A percentile compares a stretch with the other conserved stretches of the same genome.
These are phyloP conservation scores for Stereocaulon alpinum DNA, from an alignment of 495 filamentous ascomycete species.

Conservation along the genomic window DNA sequence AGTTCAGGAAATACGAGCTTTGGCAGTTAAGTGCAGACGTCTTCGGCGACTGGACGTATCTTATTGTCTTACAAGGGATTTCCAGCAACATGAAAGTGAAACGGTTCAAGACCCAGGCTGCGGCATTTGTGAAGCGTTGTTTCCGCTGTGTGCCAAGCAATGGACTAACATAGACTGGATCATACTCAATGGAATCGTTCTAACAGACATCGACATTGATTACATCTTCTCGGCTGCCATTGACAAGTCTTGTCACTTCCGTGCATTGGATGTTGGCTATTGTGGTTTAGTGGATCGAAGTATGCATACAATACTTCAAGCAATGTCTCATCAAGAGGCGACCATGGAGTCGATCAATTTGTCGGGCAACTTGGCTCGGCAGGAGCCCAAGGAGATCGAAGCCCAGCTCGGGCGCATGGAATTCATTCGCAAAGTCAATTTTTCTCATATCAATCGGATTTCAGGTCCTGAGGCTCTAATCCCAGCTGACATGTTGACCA, in stretches of 20 bases:
- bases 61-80: conserved; percentile 33
- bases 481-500: conserved; percentile 52
- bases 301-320: conserved; percentile 21
- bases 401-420: conserved; percentile 55
- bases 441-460: conserved; percentile 56
- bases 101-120: conserved; percentile 55
- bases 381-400: conserved; percentile 54
- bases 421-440: conserved; percentile 59
- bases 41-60: conserved; percentile 48
- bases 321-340: conserved; percentile 50
- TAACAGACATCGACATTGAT: conserved; percentile 74
- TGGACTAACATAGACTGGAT: conserved; percentile 75
- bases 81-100: conserved; percentile 34
- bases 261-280: conserved; percentile 70
- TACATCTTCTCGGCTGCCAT: conserved; percentile 58
- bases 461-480: conserved; percentile 55
- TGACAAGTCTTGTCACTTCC: conserved; percentile 53
- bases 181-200: conserved; percentile 66
- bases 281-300: conserved; percentile 53
- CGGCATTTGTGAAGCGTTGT: conserved; percentile 68
- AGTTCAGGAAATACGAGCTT: conserved; percentile 61
- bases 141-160: conserved; percentile 62
- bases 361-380: conserved; percentile 62
- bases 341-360: conserved; percentile 70
- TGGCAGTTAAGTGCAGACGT: conserved; percentile 38